Base-by-base conservation (phyloP, 2,329 filamentous ascomycete genomes). In the Epichloe gansuensis region DNA sequence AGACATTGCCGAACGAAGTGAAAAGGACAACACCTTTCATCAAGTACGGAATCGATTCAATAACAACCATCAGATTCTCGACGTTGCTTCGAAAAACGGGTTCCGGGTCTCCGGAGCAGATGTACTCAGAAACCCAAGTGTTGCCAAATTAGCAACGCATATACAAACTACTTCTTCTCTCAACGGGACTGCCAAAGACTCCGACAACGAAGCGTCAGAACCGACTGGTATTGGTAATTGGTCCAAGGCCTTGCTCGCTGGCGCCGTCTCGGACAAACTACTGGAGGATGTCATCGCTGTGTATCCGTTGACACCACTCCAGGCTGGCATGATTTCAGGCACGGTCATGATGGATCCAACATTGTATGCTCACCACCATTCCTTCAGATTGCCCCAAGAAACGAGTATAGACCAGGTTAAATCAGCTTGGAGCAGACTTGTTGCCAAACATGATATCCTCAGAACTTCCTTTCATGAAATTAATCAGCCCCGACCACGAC, bases 41-140 rank as follows among this genome's bases (percentile, higher is more conserved):
- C 7, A 60, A 60, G 35, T 58, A 66, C 2, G 64, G 64, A 5
- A 61, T 67, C 38, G 64, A 67, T 51, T 66, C 63, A 0, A 62
- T 67, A 17, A 63, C 60, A 4, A 62, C 65, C 7, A 66, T 67
- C 34, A 61, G 62, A 23, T 67, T 67, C 48, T 61, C 65, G 6
- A 59, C 61, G 38, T 59, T 59, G 34, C 57, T 68, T 1, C 63
- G 66, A 6, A 63, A 34, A 25, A 52, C 4, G 60, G 58, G 2
- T 46, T 67, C 31, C 50, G 56, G 8, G 60, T 61, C n/a, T 64
- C 66, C 1, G 66, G 66, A 7, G 61, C 66, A 7, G 65, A 67
- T 53, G 58, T 69, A 4, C 63, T 69, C 59, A 62, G 65, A 6
- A 62, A 63, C 51, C 58, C 65, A 7, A 63, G 63, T 13, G 56